Evolutionary conservation across 495 filamentous ascomycete species (phyloP).

Genomic region (Collariella sp.): DNA sequence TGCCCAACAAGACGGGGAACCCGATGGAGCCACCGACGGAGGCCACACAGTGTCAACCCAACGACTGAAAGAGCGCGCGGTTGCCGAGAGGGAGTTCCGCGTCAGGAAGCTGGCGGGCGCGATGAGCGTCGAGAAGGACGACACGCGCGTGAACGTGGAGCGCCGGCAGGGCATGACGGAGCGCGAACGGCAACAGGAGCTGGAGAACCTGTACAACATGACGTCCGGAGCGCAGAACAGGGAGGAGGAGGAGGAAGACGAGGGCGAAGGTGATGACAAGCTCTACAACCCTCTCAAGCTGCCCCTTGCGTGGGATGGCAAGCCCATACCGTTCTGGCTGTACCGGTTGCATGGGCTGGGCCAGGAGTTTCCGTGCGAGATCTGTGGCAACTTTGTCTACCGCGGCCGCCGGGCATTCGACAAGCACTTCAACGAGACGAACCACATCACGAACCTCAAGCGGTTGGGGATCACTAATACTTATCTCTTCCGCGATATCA

Average conservation of each 20-base stretch:
- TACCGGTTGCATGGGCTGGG: conserved; percentile 95
- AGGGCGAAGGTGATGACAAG: conserved; percentile 62
- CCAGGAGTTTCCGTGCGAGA: conserved; percentile 90
- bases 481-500: conserved; percentile 88
- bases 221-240: conserved; percentile 23
- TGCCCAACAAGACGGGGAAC: conserved; percentile 28
- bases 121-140: conserved; percentile 70
- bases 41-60: conserved; percentile 31
- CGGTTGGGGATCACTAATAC: conserved; percentile 91
- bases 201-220: conserved; percentile 74
- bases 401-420: conserved; percentile 93
- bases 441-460: conserved; percentile 86
- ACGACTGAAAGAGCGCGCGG: conserved; percentile 76
- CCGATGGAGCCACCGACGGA: conserved; percentile 24
- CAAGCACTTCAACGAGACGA: conserved; percentile 92
- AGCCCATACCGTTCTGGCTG: conserved; percentile 97
- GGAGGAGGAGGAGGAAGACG: conserved; percentile 39
- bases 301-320: conserved; percentile 93
- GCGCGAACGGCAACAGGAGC: conserved; percentile 80
- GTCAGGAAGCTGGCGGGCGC: conserved; percentile 64
- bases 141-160: conserved; percentile 88
- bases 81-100: conserved; percentile 82
- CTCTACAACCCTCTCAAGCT: conserved; percentile 96
- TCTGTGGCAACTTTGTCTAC: conserved; percentile 96
- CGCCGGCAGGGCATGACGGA: conserved; percentile 94